phyloP scores from a whole-genome alignment of 2,329 filamentous ascomycete genomes.

The Aspergillus fructus region DNA sequence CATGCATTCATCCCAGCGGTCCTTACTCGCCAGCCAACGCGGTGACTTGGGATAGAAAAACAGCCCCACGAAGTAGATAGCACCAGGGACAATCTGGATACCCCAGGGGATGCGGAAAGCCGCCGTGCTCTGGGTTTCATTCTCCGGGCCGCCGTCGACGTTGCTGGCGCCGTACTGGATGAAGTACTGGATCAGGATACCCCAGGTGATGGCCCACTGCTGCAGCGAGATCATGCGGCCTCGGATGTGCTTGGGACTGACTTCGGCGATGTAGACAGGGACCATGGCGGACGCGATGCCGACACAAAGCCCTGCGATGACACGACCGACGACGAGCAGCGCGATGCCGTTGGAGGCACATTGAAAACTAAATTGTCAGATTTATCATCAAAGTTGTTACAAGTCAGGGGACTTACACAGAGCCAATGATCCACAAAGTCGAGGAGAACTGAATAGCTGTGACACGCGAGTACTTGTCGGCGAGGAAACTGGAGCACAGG shows the following conservation, averaged over 20 bases:
- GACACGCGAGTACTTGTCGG: conserved; percentile 53
- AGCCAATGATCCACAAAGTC: conserved; percentile 45
- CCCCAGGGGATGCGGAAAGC: conserved; percentile 66
- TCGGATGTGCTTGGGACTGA: conserved; percentile 56
- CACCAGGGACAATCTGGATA: conserved; percentile 59
- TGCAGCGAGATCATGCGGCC: conserved; percentile 67
- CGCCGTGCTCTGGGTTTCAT: conserved; percentile 51
- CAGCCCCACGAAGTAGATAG: conserved; percentile 58
- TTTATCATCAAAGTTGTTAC: too few species aligned
- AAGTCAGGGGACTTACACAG: conserved; percentile 7
- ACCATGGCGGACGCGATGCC: conserved; percentile 72
- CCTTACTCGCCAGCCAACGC: conserved; percentile 62
- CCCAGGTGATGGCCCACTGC: conserved; percentile 72
- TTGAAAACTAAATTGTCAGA: conserved; percentile 50
- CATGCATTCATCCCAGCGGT: conserved; percentile 55
- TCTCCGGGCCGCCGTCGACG: conserved; percentile 50
- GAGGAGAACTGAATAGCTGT: conserved; percentile 52
- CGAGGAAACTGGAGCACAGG: conserved; percentile 51
- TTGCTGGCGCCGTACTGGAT: conserved; percentile 45
- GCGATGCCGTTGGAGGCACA: conserved; percentile 62
- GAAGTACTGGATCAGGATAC: conserved; percentile 66
- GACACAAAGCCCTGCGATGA: conserved; percentile 69
- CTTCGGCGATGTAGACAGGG: conserved; percentile 67
- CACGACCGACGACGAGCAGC: conserved; percentile 69
- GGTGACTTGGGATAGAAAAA: conserved; percentile 55